phyloP scores from a whole-genome alignment of 192 early-diverging fungal genomes.

The Linnemannia exigua region DNA sequence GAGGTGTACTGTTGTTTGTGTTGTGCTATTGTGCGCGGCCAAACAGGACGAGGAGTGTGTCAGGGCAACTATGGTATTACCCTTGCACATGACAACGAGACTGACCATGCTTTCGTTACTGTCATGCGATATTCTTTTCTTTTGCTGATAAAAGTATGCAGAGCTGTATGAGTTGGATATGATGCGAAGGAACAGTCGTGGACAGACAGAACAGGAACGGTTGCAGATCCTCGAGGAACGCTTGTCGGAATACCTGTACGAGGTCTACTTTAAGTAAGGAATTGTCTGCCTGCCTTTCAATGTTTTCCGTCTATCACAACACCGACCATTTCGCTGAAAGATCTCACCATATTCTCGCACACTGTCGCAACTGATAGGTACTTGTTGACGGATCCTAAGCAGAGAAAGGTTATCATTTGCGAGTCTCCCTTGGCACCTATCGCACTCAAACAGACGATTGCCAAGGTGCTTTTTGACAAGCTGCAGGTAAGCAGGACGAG shows the following conservation, averaged over 20 bases:
- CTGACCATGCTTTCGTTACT: not conserved
- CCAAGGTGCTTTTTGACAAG: conserved; percentile 80
- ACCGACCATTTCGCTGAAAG: not conserved
- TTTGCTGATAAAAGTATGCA: conserved; percentile 26
- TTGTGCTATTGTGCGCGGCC: not conserved
- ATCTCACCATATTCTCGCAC: not conserved
- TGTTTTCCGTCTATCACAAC: not conserved
- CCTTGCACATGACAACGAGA: not conserved
- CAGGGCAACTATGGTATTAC: not conserved
- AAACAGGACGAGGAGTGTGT: not conserved
- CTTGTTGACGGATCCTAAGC: conserved; percentile 86
- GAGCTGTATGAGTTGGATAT: conserved; percentile 66
- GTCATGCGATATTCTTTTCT: not conserved
- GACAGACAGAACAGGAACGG: conserved; percentile 48
- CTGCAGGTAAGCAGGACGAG: conserved; percentile 67
- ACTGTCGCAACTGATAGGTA: conserved; percentile 58
- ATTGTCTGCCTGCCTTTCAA: not conserved
- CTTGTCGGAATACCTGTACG: conserved; percentile 61
- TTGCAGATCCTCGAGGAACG: conserved; percentile 60
- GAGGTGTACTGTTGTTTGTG: not conserved
- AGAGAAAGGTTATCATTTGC: conserved; percentile 85
- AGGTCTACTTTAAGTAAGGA: conserved; percentile 65
- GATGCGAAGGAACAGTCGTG: conserved; percentile 44
- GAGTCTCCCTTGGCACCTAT: conserved; percentile 83
- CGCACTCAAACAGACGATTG: conserved; percentile 75